Evolutionary conservation across 2,329 filamentous ascomycete species (phyloP), one percentile per base, ranked within the genome.

Genomic region (Curvularia sp.): DNA sequence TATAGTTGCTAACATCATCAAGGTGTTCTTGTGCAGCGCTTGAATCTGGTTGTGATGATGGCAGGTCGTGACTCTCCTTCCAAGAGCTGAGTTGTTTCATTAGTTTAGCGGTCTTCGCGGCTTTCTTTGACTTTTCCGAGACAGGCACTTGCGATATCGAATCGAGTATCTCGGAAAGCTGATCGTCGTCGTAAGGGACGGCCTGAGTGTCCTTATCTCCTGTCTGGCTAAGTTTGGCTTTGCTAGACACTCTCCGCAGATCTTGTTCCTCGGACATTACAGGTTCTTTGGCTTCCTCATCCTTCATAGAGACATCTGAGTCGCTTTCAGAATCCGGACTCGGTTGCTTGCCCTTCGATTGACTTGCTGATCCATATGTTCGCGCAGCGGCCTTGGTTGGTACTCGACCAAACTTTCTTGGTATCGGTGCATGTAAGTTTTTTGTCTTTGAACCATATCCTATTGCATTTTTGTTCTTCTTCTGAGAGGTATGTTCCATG

Each of bases 41-140:
- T 7, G 66, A 66, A 10, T 60, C 39, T 5, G 63, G 62, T 12
- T 65, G 63, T 2, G 64, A 70, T 3, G 67, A 67, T 1, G 28
- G 23, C n/a, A 46, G 58, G 10, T 42, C 54, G 28, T 59, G 47
- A 7, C 60, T 63, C n/a, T 63, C 39, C 32, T 58, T 56, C 61
- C 61, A 68, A 21, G 59, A 53, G 25, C 51, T 65, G 13, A 69
- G 61, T 18, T 69, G 64, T 45, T 65, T 53, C 12, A 59, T 50
- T 1, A 67, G 51, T n/a, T 53, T 47, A 25, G 62, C 54, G n/a
- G 60, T 52, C 25, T 62, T 61, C 9, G 48, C 45, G 7, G 46
- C 49, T 13, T 51, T 53, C 13, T 55, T 32, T 36, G 34, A 28
- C 13, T 55, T 55, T 3, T 27, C 18, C 10, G 50, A 38, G 7